Evolutionary conservation across 129 eudicot species (phyloP).

Genomic region (Flaveria brownii): DNA sequence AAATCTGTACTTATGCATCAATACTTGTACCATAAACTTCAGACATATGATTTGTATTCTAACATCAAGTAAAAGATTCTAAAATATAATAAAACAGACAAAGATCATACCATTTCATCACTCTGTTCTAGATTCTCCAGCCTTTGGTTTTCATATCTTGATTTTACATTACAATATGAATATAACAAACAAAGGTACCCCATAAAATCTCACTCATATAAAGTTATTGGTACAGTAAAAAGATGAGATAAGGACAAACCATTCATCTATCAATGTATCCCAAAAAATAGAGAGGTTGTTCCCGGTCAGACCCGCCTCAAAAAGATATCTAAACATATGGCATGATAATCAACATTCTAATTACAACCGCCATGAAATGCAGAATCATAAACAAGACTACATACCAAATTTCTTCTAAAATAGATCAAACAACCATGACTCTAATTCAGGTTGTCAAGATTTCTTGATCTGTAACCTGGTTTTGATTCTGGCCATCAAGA

Average conservation of each 20-base stretch:
- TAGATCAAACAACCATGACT: slow-evolving; percentile 25
- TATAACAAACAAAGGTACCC: too few species aligned
- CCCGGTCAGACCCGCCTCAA: too few species aligned
- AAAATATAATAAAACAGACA: background rate
- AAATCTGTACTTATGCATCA: slow-evolving; percentile 23
- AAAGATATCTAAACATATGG: slow-evolving; percentile 19
- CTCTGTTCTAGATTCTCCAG: slow-evolving; percentile 15
- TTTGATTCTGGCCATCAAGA: slow-evolving; percentile 7
- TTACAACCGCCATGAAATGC: slow-evolving; percentile 27
- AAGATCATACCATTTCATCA: slow-evolving; percentile 1
- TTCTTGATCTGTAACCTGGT: background rate
- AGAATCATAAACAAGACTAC: slow-evolving; percentile 23
- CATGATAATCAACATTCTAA: slow-evolving; percentile 33
- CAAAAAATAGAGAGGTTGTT: too few species aligned
- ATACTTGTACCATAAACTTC: slow-evolving; percentile 28
- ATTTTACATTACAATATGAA: slow-evolving; percentile 12
- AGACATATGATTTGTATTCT: background rate
- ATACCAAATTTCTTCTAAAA: slow-evolving; percentile 20
- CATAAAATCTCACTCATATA: too few species aligned
- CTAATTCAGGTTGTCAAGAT: slow-evolving; percentile 11
- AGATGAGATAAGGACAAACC: too few species aligned
- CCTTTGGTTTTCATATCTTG: background rate
- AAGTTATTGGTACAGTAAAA: too few species aligned
- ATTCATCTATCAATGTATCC: too few species aligned
- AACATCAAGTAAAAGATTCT: background rate